phyloP scores from a whole-genome alignment of 2,329 filamentous ascomycete species.

The Teratosphaeria gauchensis region DNA sequence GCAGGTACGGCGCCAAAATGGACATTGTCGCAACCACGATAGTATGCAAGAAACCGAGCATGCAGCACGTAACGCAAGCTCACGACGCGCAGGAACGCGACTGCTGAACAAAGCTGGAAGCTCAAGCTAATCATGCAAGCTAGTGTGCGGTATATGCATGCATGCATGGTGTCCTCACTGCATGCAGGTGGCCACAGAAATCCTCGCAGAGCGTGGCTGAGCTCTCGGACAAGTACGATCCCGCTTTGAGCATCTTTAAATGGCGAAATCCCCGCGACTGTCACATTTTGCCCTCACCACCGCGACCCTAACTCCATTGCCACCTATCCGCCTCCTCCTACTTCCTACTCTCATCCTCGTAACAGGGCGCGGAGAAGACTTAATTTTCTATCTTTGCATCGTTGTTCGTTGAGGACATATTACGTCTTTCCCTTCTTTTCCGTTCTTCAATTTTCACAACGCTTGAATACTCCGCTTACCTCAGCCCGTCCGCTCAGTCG shows the following conservation, averaged over 20 bases:
- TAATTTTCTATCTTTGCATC: slow-evolving; percentile 20
- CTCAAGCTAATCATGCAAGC: not conserved
- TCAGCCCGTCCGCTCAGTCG: slow-evolving; percentile 12
- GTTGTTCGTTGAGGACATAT: slow-evolving; percentile 14
- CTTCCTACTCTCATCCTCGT: slow-evolving; percentile 10
- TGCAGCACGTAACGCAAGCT: not conserved
- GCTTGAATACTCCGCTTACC: slow-evolving; percentile 18
- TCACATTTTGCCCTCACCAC: slow-evolving; percentile 4
- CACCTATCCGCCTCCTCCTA: slow-evolving; percentile 10
- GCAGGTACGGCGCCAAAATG: not conserved
- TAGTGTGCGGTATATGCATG: not conserved
- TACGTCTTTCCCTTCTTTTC: slow-evolving; percentile 17
- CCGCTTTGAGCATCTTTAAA: not conserved
- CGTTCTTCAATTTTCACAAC: slow-evolving; percentile 8
- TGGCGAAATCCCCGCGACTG: slow-evolving; percentile 3
- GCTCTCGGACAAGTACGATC: not conserved
- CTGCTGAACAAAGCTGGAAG: not conserved
- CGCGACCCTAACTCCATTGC: slow-evolving; percentile 7
- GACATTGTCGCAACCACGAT: not conserved
- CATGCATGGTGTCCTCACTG: slow-evolving; percentile 5
- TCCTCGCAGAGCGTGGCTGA: slow-evolving; percentile 1
- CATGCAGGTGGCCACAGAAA: slow-evolving; percentile 14
- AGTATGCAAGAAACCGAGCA: not conserved
- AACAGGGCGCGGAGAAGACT: slow-evolving; percentile 12
- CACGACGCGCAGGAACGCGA: not conserved